Percentiles rank a stretch among this genome's conserved stretches.
These are phyloP conservation scores for Endogone sp. DNA, from an alignment of 192 early-diverging fungal species.

Conservation along the genomic window DNA sequence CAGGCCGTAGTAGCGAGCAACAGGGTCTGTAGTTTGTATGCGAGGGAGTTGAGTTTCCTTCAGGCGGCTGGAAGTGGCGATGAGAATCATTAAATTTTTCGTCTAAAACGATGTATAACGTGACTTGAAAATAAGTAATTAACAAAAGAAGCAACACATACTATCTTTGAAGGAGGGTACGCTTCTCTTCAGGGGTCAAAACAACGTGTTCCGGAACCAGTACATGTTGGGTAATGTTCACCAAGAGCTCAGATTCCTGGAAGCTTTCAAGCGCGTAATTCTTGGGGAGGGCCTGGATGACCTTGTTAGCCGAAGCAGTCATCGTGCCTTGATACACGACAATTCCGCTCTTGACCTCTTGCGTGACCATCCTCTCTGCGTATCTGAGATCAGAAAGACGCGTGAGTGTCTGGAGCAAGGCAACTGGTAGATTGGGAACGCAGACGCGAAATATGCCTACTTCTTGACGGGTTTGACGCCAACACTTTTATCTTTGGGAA, in stretches of 20 bases:
- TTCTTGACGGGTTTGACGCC: conserved; percentile 89
- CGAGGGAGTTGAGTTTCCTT: conserved; percentile 95
- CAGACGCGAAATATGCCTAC: conserved; percentile 39
- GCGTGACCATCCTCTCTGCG: conserved; percentile 77
- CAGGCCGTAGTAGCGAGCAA: conserved; percentile 96
- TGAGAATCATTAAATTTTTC: conserved; percentile 4
- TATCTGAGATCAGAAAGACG: conserved; percentile 27
- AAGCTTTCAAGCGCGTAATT: conserved; percentile 84
- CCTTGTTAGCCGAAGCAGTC: conserved; percentile 84
- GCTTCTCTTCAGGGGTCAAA: conserved; percentile 82
- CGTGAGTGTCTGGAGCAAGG: too few relatives aligned
- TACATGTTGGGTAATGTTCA: conserved; percentile 96
- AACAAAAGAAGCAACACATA: too few relatives aligned
- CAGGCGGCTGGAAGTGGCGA: conserved; percentile 69
- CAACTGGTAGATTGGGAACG: background rate
- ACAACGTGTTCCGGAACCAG: conserved; percentile 95
- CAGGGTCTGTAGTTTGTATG: conserved; percentile 82
- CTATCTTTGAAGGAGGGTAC: conserved; percentile 87
- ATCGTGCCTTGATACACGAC: conserved; percentile 82
- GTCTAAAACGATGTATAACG: background rate
- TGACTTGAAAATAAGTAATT: too few relatives aligned
- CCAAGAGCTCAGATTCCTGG: conserved; percentile 85
- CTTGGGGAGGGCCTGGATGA: conserved; percentile 60
- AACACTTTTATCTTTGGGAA: conserved; percentile 85
- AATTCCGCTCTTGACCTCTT: conserved; percentile 79